A percentile compares a stretch with the other conserved stretches of the same genome.
These are phyloP conservation scores for Hordeum vulgare DNA, from an alignment of 176 grass and related monocot species.

Conservation along the genomic window MorexV3_pseudomolecules_assembly NC_058520.1:527389594-527390093, in stretches of 20 bases:
- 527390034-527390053: conserved; percentile 79
- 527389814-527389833: conserved; percentile 92
- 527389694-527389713: conserved; percentile 88
- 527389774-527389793: conserved; percentile 54
- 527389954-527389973: conserved; percentile 69
- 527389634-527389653: not conserved
- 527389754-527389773: conserved; percentile 85
- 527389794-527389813: conserved; percentile 93
- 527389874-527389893: not conserved
- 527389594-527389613: not conserved
- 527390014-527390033: conserved; percentile 95
- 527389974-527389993: conserved; percentile 60
- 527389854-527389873: not conserved
- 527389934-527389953: conserved; percentile 92
- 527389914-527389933: conserved; percentile 43
- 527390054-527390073: conserved; percentile 76
- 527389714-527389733: conserved; percentile 94
- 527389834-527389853: conserved; percentile 27
- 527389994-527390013: conserved; percentile 74
- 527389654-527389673: not conserved
- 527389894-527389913: not conserved
- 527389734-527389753: conserved; percentile 99
- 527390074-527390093: conserved; percentile 78
- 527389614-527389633: not conserved
- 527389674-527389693: conserved; percentile 94